Base-by-base conservation (phyloP, 108 stramenopile genomes). In the Thalassiosira profunda region DNA sequence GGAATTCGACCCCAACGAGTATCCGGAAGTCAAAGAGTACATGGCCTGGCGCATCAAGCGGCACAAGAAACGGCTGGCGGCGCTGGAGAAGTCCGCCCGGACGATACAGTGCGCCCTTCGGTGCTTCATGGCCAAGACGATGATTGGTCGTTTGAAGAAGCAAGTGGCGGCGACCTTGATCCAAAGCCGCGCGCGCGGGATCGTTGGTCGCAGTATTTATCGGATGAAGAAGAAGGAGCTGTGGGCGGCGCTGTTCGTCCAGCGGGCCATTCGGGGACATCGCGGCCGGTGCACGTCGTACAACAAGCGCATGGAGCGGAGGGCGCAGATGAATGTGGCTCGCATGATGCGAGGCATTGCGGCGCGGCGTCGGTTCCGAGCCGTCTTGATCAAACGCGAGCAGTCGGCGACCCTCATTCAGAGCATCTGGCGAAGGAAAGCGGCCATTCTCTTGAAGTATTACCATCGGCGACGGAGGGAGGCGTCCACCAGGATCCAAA, bases 11-110 rank as follows among this genome's bases (percentile, higher is more conserved):
- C 79, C 86, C 2, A 79, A 85, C 46, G 84, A 81, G 9, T 86
- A 81, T 41, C 91, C 94, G 10, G 93, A 93, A 75, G 86, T 92
- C 1, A 72, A 84, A 15, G 94, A 96, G 70, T 94, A 91, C 85
- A 96, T 96, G 94, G 58, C 65, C 7, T 96, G 94, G 94, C 81
- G 94, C 30, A 62, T 96, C 29, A 79, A 73, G 59, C 69, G 95
- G 10, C 93, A 96, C 52, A 83, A 81, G 49, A 92, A 90, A 76
- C 80, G 91, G 7, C 74, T 93, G 36, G 66, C 71, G 12, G 67
- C 79, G 14, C 56, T 96, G 11, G 87, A 92, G 30, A 53, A 48
- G 4, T 85, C 88, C 5, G 93, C 91, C 14, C 26, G 26, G 10
- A 42, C 75, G 5, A 85, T 96, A 17, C 93, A 96, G 58, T 56